Conservation (phyloP, 225 moss, liverwort and hornwort genomes). For the Pleurozium schreberi region DNA sequence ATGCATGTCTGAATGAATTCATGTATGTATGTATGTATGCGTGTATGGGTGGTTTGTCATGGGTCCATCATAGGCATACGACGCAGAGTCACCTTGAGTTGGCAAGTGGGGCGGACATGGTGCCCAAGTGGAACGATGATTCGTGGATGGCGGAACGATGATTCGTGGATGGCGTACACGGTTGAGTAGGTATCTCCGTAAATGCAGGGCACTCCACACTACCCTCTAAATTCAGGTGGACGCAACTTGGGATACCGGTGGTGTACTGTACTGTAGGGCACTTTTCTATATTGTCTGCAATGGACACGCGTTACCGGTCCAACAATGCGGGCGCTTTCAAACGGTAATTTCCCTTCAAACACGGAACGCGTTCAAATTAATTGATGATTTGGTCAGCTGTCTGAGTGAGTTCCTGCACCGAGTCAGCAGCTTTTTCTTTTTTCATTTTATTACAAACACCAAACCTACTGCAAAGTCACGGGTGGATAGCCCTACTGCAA, state of each 20-base stretch:
- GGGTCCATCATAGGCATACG: background rate
- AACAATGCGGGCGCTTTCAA: background rate
- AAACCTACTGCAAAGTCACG: background rate
- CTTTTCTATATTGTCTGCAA: background rate
- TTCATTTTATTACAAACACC: background rate
- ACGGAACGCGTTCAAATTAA: background rate
- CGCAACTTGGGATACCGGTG: background rate
- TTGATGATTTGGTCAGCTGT: background rate
- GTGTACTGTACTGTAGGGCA: no score
- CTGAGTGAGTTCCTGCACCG: background rate
- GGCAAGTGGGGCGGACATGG: conserved; percentile 2
- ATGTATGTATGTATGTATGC: background rate
- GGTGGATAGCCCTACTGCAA: background rate
- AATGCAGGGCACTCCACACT: background rate
- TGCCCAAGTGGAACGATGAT: background rate
- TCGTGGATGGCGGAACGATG: background rate
- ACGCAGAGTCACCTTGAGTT: background rate
- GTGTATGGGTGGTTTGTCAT: background rate
- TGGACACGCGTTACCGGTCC: no score
- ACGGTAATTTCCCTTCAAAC: background rate
- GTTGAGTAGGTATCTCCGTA: background rate
- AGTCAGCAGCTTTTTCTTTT: background rate
- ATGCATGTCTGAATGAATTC: background rate
- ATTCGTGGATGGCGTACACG: background rate
- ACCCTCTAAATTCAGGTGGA: background rate